These are phyloP conservation scores for Amanita molliuscula DNA, from an alignment of 768 basidiomycete species.

Conservation along the genomic window DNA sequence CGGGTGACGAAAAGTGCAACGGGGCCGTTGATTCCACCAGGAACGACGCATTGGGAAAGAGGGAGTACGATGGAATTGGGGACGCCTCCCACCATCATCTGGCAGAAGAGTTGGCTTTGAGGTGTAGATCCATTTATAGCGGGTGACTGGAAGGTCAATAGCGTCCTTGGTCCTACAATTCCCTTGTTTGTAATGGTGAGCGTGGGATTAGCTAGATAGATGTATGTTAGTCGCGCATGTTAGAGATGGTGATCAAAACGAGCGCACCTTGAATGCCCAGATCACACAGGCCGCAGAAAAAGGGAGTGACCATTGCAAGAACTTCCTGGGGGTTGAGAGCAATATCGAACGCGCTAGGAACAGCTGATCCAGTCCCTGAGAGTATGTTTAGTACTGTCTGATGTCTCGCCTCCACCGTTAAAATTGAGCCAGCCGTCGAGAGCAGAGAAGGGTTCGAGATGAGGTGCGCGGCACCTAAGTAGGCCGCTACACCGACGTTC, in stretches of 20 bases:
- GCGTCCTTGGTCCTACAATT: slow-evolving; percentile 44
- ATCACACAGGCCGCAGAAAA: slow-evolving; percentile 59
- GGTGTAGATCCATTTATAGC: slow-evolving; percentile 38
- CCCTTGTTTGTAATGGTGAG: slow-evolving; percentile 57
- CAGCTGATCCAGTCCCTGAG: slow-evolving; percentile 41
- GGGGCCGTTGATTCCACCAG: slow-evolving; percentile 59
- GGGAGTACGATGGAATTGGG: slow-evolving; percentile 49
- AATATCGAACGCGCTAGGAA: slow-evolving; percentile 66
- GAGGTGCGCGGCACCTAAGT: slow-evolving; percentile 63
- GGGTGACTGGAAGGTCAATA: slow-evolving; percentile 47
- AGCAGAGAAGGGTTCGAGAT: slow-evolving; percentile 50
- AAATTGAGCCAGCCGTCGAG: slow-evolving; percentile 59
- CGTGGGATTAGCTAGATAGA: slow-evolving; percentile 39
- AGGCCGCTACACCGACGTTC: slow-evolving; percentile 65
- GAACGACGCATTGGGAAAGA: slow-evolving; percentile 51
- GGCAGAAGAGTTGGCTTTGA: slow-evolving; percentile 49
- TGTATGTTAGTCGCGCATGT: neutral
- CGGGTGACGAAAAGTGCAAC: slow-evolving; percentile 65
- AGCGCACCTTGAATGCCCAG: slow-evolving; percentile 43
- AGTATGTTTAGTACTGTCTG: slow-evolving; percentile 69
- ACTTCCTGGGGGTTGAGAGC: slow-evolving; percentile 61
- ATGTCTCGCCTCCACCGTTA: slow-evolving; percentile 79
- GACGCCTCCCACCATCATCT: slow-evolving; percentile 63
- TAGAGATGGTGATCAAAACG: neutral
- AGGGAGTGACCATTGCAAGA: slow-evolving; percentile 54